A percentile compares a stretch with the other conserved stretches of the same genome.
Conservation (phyloP, 2,329 filamentous ascomycete species). For the Fusarium tanahbumbuense region DNA sequence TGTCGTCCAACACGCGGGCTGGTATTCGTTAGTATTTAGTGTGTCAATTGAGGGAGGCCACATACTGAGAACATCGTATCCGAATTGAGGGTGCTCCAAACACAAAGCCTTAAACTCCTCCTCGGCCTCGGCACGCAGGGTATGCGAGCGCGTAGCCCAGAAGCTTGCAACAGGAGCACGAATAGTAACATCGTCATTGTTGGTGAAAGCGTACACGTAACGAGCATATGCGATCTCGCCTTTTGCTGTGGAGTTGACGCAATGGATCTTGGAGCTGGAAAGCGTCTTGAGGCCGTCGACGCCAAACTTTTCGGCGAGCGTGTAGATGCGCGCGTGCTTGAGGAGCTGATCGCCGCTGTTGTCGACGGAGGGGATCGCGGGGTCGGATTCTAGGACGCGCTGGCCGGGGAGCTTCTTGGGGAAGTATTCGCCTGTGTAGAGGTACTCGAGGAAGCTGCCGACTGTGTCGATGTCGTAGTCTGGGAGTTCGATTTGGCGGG, state of each 20-base stretch:
- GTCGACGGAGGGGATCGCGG: conserved; percentile 73
- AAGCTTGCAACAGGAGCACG: conserved; percentile 44
- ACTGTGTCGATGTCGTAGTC: conserved; percentile 52
- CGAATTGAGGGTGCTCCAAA: conserved; percentile 90
- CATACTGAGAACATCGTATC: conserved; percentile 89
- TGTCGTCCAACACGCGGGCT: conserved; percentile 74
- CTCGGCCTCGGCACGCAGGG: conserved; percentile 86
- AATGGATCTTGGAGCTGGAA: conserved; percentile 90
- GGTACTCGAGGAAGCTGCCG: conserved; percentile 56
- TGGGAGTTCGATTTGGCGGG: conserved; percentile 74
- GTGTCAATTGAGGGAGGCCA: too few species aligned
- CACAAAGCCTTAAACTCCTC: conserved; percentile 86
- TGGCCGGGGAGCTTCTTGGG: conserved; percentile 73
- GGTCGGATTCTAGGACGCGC: conserved; percentile 76
- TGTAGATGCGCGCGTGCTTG: conserved; percentile 90
- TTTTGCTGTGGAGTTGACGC: conserved; percentile 85
- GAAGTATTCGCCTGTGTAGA: conserved; percentile 70
- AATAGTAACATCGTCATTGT: conserved; percentile 35
- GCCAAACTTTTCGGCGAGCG: conserved; percentile 82
- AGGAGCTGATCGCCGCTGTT: conserved; percentile 85
- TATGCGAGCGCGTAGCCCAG: conserved; percentile 62
- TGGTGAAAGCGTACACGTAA: conserved; percentile 55
- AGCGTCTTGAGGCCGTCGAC: conserved; percentile 76
- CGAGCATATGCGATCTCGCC: conserved; percentile 93
- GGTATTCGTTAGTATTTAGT: too few species aligned